A percentile compares a stretch with the other conserved stretches of the same genome.
phyloP scores from a whole-genome alignment of 2,329 filamentous ascomycete species.

The Fusarium sp. region DNA sequence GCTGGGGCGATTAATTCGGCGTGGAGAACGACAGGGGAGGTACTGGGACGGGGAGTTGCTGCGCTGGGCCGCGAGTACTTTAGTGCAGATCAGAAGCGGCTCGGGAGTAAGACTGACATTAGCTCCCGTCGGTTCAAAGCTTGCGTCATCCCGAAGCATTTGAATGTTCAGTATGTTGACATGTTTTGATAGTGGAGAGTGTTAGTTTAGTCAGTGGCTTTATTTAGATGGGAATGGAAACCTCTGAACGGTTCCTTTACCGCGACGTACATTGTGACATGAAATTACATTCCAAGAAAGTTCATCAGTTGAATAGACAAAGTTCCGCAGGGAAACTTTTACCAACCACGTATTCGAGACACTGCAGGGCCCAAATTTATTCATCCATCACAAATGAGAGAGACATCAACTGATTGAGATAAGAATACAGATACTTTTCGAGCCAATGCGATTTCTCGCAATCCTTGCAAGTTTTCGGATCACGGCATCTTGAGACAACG shows the following conservation, averaged over 20 bases:
- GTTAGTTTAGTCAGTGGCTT: not conserved
- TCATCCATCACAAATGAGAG: not conserved
- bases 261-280: too few species aligned
- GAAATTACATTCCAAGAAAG: too few species aligned
- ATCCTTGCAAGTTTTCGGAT: not conserved
- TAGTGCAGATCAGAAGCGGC: not conserved
- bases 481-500: not conserved
- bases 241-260: too few species aligned
- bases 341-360: too few species aligned
- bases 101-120: not conserved
- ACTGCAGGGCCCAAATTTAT: too few species aligned
- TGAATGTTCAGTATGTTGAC: not conserved
- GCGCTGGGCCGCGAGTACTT: not conserved
- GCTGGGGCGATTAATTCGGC: not conserved
- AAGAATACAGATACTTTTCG: too few species aligned
- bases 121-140: not conserved
- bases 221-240: too few species aligned
- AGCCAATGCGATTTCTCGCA: not conserved
- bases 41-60: not conserved
- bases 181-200: not conserved
- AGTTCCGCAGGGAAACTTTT: too few species aligned
- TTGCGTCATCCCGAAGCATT: not conserved
- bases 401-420: not conserved
- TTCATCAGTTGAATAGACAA: too few species aligned
- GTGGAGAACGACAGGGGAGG: not conserved